Evolutionary conservation across 2,329 filamentous ascomycete genomes (phyloP), one percentile per base, ranked within the genome.

Genomic region (Shiraia bambusicola): DNA sequence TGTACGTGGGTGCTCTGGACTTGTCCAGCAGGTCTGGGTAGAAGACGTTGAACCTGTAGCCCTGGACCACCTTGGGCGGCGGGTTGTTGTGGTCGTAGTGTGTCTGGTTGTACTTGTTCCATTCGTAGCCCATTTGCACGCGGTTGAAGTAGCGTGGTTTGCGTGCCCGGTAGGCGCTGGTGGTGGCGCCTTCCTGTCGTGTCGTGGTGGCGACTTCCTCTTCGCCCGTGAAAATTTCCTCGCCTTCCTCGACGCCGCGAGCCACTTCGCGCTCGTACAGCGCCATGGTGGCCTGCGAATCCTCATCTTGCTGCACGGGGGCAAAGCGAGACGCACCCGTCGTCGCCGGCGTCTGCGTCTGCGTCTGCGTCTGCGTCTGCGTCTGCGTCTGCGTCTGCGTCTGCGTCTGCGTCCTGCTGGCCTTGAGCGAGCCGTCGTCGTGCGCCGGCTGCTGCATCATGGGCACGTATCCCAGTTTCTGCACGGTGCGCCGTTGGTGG

Each of bases 31-130:
- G 81, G 58, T 98, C 93, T 0, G 93, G 93, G 64, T 98, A 98
- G 72, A 98, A 98, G 37, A 98, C 92, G 72, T 98, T 97, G 78
- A 98, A 98, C 69, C 95, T 96, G 77, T 98, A 98, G 42, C 93
- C 93, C 68, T 98, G 93, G 9, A 98, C 93, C 6, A 98, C 92
- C 72, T 95, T 96, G 17, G 93, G 93, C 1, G 93, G 93, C 2
- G 93, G 93, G 61, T 97, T 96, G 65, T 97, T 92, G 68, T 96
- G 89, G 68, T 97, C 93, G 72, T 98, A 98, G 71, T 98, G 93
- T 10, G 93, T 98, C 72, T 98, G 93, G 64, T 98, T 98, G 78
- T 98, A 98, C 71, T 98, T 98, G 76, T 98, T 98, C 93, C 93
- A 98, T 69, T 98, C 93, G 69, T 97, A 98, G 38, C 93, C 93